Base-by-base conservation (phyloP, 768 basidiomycete species). In the Tylopilus balloui region DNA sequence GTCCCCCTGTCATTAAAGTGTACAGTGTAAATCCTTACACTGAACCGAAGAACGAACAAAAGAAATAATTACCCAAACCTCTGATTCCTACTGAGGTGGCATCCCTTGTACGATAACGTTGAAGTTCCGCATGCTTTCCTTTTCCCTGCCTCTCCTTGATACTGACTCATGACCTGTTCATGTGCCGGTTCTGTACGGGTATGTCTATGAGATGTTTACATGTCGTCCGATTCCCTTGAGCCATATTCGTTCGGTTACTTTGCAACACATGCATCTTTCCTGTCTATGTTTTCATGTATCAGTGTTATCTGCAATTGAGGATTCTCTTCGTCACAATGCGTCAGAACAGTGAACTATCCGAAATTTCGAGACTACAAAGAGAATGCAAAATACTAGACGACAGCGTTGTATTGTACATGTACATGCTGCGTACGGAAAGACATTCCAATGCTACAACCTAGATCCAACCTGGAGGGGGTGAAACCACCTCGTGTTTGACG, bases 1-100 rank as follows among this genome's bases (percentile, higher is more conserved):
- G 88, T 58, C 93, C 93, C 34, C 93, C 93, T 4, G 90, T 97
- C 61, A 88, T 98, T 77, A 94, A 96, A 70, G 92, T 98, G 49
- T 93, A 93, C 76, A 92, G 91, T 60, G 88, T 92, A 62, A 93
- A 93, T 64, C 92, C 92, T 8, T 94, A 89, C 67, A 84, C 89
- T 35, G 77, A 78, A 52, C 69, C 72, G 55, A 79, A 78, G 68
- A 25, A 2, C 27, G 58, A 54, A 41, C 54, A 42, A 34, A 53
- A 42, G 51, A 74, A 74, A 66, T 73, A 58, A 69, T 47, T 48
- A 48, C 52, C 45, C 53, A 12, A 35, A 21, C 42, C 53, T 52
- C 17, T 13, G 15, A 28, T 40, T 46, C 36, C 20, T 50, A n/a
- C n/a, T n/a, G n/a, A n/a, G n/a, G n/a, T n/a, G n/a, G 19, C 46